Percentiles rank a stretch among this genome's conserved stretches.
Evolutionary conservation across 2,329 filamentous ascomycete genomes (phyloP).

Genomic region (Tolypocladium paradoxum): DNA sequence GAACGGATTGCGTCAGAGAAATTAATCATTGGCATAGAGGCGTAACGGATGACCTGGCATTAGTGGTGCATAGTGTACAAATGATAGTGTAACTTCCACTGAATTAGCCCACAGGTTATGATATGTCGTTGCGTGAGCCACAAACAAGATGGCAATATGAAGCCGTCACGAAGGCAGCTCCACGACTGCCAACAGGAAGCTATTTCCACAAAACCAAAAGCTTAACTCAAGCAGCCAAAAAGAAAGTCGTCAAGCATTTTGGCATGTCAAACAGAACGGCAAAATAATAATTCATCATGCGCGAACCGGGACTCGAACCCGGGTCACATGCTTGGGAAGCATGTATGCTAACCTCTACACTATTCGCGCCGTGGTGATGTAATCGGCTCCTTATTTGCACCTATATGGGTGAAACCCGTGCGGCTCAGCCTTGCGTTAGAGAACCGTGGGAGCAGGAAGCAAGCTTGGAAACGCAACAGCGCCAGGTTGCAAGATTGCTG

Average conservation of each 20-base stretch:
- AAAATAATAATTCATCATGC: slow-evolving; percentile 7
- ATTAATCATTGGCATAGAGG: not conserved
- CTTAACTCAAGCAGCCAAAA: not conserved
- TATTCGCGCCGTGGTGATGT: slow-evolving; percentile 16
- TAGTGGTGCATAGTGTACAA: not conserved
- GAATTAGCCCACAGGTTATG: not conserved
- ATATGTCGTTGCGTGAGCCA: not conserved
- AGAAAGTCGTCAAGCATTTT: not conserved
- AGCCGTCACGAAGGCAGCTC: not conserved
- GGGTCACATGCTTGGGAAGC: slow-evolving; percentile 26
- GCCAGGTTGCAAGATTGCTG: too few species aligned
- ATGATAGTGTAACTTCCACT: not conserved
- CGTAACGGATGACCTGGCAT: not conserved
- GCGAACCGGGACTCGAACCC: slow-evolving; percentile 26
- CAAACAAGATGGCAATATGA: not conserved
- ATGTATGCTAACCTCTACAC: slow-evolving; percentile 28
- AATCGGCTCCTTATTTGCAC: not conserved
- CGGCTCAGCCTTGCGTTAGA: rapidly evolving
- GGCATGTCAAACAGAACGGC: slow-evolving; percentile 2
- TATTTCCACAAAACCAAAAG: not conserved
- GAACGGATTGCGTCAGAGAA: not conserved
- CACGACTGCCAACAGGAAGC: not conserved
- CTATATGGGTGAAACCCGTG: not conserved
- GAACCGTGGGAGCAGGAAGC: not conserved
- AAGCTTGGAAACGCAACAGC: not conserved